Conservation (phyloP, 2,329 filamentous ascomycete genomes). For the Ceratocystis cacaofunesta region DNA sequence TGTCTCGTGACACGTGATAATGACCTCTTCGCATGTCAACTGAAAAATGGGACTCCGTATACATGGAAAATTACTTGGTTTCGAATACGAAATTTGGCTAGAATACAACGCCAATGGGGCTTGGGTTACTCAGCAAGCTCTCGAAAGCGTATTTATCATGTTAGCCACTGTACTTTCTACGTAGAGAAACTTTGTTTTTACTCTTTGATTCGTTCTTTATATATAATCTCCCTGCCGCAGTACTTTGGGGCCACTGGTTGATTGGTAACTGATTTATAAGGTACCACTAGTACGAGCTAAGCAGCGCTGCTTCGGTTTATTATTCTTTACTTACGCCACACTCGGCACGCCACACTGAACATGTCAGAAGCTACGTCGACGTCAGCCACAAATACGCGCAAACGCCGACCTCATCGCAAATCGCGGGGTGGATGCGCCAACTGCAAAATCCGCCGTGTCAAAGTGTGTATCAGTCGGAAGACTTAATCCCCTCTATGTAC, state of each 20-base stretch:
- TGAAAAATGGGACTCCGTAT: not conserved
- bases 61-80: too few relatives aligned
- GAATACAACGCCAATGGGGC: not conserved
- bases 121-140: not conserved
- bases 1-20: not conserved
- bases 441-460: conserved; percentile 40
- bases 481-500: not conserved
- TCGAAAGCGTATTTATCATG: too few relatives aligned
- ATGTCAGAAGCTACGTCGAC: not conserved
- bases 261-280: too few relatives aligned
- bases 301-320: too few relatives aligned
- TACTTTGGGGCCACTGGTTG: too few relatives aligned
- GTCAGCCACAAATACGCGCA: conserved; percentile 16
- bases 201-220: too few relatives aligned
- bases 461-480: conserved; percentile 26
- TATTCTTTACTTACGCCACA: not conserved
- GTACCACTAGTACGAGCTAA: too few relatives aligned
- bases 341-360: not conserved
- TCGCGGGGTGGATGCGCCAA: conserved; percentile 40
- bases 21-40: not conserved
- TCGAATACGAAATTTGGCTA: not conserved
- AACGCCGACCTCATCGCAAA: conserved; percentile 33
- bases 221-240: too few relatives aligned
- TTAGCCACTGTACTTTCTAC: too few relatives aligned
- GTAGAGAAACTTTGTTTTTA: too few relatives aligned